phyloP scores from a whole-genome alignment of 441 rosid species.

The Mallotus repandus region DNA sequence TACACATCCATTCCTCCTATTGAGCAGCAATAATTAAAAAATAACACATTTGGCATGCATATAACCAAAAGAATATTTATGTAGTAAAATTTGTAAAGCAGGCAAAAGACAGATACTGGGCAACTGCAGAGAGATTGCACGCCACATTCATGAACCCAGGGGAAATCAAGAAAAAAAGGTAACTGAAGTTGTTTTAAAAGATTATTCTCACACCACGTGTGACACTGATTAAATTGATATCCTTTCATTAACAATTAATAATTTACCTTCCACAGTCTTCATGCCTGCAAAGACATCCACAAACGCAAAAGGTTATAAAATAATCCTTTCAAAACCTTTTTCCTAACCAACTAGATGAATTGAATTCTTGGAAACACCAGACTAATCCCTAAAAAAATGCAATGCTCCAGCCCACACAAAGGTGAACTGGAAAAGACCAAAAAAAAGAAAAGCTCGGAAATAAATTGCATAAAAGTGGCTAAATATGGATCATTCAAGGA shows the following conservation, averaged over 20 bases:
- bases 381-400: constrained; percentile 1
- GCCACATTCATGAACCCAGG: background rate
- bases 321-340: background rate
- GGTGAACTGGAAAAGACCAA: background rate
- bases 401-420: background rate
- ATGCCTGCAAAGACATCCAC: background rate
- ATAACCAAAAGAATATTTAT: background rate
- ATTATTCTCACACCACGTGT: background rate
- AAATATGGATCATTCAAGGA: background rate
- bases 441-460: background rate
- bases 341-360: background rate
- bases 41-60: background rate
- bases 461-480: background rate
- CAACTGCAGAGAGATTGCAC: background rate
- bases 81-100: background rate
- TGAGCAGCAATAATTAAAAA: background rate
- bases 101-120: background rate
- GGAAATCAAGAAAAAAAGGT: background rate
- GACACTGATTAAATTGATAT: too few species aligned
- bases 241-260: background rate
- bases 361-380: background rate
- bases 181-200: background rate
- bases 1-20: background rate
- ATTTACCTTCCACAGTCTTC: background rate
- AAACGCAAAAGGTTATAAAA: background rate